Conservation (phyloP, 257 asterid genomes). For the Vinca minor region DNA sequence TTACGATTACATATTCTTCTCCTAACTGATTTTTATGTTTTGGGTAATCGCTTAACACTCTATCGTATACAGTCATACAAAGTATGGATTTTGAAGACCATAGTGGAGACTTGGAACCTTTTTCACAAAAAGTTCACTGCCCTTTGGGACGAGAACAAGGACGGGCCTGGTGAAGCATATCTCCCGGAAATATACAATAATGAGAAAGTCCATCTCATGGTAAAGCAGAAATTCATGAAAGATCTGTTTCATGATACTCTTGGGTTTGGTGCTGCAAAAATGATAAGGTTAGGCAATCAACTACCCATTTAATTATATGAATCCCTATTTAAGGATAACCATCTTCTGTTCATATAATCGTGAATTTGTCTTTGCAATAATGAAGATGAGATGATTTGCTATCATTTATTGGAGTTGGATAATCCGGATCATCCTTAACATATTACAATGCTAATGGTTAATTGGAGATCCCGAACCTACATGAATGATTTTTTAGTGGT, state of each 20-base stretch:
- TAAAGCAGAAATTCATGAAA: conserved; percentile 57
- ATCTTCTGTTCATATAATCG: neutral
- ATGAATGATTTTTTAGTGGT: neutral
- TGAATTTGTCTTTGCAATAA: neutral
- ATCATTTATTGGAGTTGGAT: neutral
- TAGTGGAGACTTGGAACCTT: conserved; percentile 84
- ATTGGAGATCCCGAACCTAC: neutral
- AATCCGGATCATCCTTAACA: too few species aligned
- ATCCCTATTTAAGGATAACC: neutral
- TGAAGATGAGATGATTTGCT: neutral
- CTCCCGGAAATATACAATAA: conserved; percentile 72
- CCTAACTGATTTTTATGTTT: neutral
- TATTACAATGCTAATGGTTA: neutral
- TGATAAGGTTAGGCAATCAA: conserved; percentile 57
- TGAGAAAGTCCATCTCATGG: conserved; percentile 48
- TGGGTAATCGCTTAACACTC: neutral
- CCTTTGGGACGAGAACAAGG: conserved; percentile 84
- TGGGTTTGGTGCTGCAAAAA: conserved; percentile 96
- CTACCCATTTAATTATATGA: neutral
- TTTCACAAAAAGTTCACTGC: conserved; percentile 63
- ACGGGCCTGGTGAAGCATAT: conserved; percentile 92
- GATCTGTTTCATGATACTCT: conserved; percentile 75
- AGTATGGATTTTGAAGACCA: conserved; percentile 74
- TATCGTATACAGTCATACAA: conserved; percentile 48
- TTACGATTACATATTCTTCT: neutral